phyloP scores from a whole-genome alignment of 768 basidiomycete species.

The Panaeolus papilionaceus region DNA sequence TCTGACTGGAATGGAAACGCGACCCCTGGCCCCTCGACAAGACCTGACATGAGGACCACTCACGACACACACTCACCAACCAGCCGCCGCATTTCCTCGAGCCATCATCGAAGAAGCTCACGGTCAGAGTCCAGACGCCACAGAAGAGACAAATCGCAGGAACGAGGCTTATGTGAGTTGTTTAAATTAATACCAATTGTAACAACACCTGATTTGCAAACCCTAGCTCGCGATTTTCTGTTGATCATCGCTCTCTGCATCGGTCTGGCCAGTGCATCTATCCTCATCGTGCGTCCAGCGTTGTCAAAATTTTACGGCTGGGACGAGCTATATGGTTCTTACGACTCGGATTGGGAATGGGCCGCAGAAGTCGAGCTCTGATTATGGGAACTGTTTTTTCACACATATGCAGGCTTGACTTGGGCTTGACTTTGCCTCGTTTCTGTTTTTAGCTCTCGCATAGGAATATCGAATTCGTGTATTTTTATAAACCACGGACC shows the following conservation, averaged over 20 bases:
- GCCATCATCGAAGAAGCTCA: neutral
- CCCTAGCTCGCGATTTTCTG: slow-evolving; percentile 30
- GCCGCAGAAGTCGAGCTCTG: neutral
- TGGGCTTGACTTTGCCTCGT: neutral
- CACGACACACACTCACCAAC: neutral
- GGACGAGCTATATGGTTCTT: neutral
- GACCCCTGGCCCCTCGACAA: slow-evolving; percentile 4
- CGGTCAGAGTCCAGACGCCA: neutral
- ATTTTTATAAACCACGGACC: neutral
- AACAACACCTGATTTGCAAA: neutral
- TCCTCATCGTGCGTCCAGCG: slow-evolving; percentile 26
- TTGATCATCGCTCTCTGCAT: slow-evolving; percentile 29
- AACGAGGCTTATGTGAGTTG: neutral
- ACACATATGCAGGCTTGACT: neutral
- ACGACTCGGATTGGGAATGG: slow-evolving; percentile 5
- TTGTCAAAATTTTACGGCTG: neutral
- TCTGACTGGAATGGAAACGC: slow-evolving; percentile 9
- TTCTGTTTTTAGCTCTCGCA: neutral
- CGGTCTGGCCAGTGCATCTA: slow-evolving; percentile 26
- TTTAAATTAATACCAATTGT: neutral
- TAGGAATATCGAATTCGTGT: neutral
- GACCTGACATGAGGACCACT: neutral
- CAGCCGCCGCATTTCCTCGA: neutral
- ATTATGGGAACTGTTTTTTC: neutral
- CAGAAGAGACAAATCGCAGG: slow-evolving; percentile 6